Conservation (phyloP, 2,329 filamentous ascomycete genomes). For the Xylaria multiplex region DNA sequence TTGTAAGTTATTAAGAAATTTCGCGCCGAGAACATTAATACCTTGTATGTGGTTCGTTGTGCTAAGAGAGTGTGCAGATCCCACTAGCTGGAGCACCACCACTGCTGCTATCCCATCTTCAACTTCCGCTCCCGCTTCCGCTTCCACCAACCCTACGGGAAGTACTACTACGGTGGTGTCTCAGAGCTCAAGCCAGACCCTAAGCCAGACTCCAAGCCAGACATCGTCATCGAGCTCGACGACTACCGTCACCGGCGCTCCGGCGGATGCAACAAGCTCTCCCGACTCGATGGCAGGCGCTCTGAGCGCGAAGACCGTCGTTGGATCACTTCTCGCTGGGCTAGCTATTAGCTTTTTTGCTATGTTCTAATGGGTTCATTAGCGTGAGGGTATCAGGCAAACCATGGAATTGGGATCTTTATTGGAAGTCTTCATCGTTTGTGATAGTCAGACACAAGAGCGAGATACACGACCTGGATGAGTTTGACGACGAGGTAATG, state of each 20-base stretch:
- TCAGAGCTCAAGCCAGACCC: not conserved
- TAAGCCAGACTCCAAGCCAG: not conserved
- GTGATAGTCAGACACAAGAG: too few relatives aligned
- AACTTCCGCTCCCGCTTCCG: conserved; percentile 3
- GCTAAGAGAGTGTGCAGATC: conserved; percentile 27
- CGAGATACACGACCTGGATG: not conserved
- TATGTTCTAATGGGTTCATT: conserved; percentile 28
- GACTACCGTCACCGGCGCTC: conserved; percentile 7
- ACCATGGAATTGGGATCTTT: not conserved
- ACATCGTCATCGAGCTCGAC: conserved; percentile 6
- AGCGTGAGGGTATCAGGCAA: not conserved
- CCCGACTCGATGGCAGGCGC: conserved; percentile 27
- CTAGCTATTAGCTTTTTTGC: conserved; percentile 17
- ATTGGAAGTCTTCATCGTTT: too few relatives aligned
- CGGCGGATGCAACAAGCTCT: not conserved
- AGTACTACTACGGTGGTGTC: conserved; percentile 15
- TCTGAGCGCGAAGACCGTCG: conserved; percentile 17
- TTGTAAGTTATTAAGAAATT: conserved; percentile 23
- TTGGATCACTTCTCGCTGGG: conserved; percentile 26
- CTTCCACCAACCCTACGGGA: not conserved
- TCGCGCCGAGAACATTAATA: not conserved
- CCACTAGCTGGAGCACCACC: conserved; percentile 20
- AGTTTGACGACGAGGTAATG: not conserved
- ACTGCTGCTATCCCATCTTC: conserved; percentile 3
- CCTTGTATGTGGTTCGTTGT: not conserved